Evolutionary conservation across 2,329 filamentous ascomycete species (phyloP), one percentile per base, ranked within the genome.

Genomic region (Leptographium flavum): DNA sequence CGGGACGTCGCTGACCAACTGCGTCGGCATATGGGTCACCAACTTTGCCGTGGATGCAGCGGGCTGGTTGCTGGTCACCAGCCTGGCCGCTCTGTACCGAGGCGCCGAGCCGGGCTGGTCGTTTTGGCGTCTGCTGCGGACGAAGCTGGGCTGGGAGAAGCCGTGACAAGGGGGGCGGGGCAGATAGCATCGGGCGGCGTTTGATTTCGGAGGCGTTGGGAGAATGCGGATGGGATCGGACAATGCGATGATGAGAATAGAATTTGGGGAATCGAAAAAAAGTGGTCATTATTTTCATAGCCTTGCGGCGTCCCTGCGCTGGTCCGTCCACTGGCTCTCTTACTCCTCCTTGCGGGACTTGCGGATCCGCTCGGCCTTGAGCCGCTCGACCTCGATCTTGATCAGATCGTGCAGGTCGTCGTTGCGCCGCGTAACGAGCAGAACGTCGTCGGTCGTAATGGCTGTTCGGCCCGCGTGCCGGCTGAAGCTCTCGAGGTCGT

Each of bases 381-480:
- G 65, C 52, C 69, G 64, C 45, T 87, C 80, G 25, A 87, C 67
- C 54, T 79, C 79, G 42, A 75, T 70, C 59, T 74, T 74, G 57
- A 98, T 71, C 30, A 96, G 78, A 15, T 71, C 71, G 53, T 88
- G 79, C 19, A 98, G 64, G 17, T 87, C 87, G 46, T 88, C 83
- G 55, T 96, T 98, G 48, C 90, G 79, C 49, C 92, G 71, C 23
- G 86, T 81, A 27, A 98, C 74, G 8, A 98, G 73, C 55, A 96
- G 67, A 13, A 96, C 88, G 58, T 98, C 92, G 43, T 88, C 83
- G 0, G 82, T 83, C 32, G 80, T 86, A 52, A 98, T 74, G 0
- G 81, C 88, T 2, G 76, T 77, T 23, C 90, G 76, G 1, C 84
- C 83, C 11, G 85, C 90, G 63, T 98, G 92, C 43, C 78, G 79